These are phyloP conservation scores for Phytophthora macrochlamydospora DNA, from an alignment of 352 stramenopile species.

Conservation along the genomic window DNA sequence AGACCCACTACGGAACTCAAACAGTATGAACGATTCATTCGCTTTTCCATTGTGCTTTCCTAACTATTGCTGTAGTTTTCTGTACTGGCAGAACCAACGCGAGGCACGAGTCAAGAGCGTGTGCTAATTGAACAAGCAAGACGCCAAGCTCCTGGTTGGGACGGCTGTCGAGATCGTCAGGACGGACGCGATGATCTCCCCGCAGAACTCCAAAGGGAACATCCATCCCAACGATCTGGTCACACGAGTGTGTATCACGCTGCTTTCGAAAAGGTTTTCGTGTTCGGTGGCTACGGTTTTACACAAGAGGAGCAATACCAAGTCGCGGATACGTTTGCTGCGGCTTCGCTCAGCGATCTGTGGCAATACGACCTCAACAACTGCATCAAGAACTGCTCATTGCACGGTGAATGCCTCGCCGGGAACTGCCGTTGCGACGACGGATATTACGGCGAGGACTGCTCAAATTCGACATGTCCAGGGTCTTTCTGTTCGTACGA, in stretches of 20 bases:
- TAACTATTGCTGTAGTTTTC: slow-evolving; percentile 53
- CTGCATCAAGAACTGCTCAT: slow-evolving; percentile 94
- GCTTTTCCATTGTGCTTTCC: not conserved
- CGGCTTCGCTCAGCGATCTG: slow-evolving; percentile 79
- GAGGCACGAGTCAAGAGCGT: slow-evolving; percentile 58
- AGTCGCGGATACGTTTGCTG: slow-evolving; percentile 56
- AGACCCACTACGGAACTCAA: slow-evolving; percentile 75
- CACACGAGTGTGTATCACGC: slow-evolving; percentile 88
- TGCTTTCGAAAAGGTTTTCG: slow-evolving; percentile 73
- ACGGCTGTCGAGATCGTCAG: slow-evolving; percentile 92
- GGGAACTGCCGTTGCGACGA: slow-evolving; percentile 94
- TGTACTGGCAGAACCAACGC: slow-evolving; percentile 90
- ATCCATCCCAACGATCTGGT: slow-evolving; percentile 84
- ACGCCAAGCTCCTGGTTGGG: slow-evolving; percentile 93
- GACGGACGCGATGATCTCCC: slow-evolving; percentile 72
- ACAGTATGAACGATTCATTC: slow-evolving; percentile 36
- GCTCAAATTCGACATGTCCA: slow-evolving; percentile 94
- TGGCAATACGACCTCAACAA: slow-evolving; percentile 92
- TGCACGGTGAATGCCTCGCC: slow-evolving; percentile 91
- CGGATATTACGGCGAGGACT: slow-evolving; percentile 97
- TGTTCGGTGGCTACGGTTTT: slow-evolving; percentile 92
- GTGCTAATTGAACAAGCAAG: slow-evolving; percentile 92
- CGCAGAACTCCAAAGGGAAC: slow-evolving; percentile 76
- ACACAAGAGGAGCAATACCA: slow-evolving; percentile 64
- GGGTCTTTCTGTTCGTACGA: slow-evolving; percentile 95